Evolutionary conservation across 2,329 filamentous ascomycete genomes (phyloP).

Genomic region (Monilinia vaccinii-corymbosi): DNA sequence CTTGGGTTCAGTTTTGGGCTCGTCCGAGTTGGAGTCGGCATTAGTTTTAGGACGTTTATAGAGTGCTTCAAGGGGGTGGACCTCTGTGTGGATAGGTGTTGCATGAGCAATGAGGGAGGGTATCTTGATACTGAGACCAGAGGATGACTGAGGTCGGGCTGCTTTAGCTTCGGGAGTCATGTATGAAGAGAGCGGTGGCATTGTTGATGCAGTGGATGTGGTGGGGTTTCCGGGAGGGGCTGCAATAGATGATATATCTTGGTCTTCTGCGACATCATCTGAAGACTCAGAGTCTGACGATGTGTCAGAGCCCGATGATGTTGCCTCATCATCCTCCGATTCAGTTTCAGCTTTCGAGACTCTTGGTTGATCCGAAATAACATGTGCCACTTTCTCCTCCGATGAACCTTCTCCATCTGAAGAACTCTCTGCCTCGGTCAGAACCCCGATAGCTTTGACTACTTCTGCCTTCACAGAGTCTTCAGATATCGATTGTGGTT

Average conservation of each 20-base stretch:
- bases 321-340: neutral
- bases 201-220: slow-evolving; percentile 15
- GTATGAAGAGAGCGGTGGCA: slow-evolving; percentile 2
- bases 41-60: slow-evolving; percentile 63
- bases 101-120: slow-evolving; percentile 35
- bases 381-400: neutral
- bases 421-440: neutral
- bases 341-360: neutral
- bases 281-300: slow-evolving; percentile 21
- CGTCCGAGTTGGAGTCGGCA: slow-evolving; percentile 22
- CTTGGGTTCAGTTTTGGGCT: slow-evolving; percentile 29
- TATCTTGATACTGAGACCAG: slow-evolving; percentile 44
- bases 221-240: slow-evolving; percentile 11
- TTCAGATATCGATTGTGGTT: neutral
- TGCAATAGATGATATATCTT: slow-evolving; percentile 6
- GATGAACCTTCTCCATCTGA: neutral
- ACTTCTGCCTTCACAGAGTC: neutral
- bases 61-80: slow-evolving; percentile 85
- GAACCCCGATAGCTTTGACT: neutral
- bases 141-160: slow-evolving; percentile 34
- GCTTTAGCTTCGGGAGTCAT: slow-evolving; percentile 1
- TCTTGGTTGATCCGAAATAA: neutral
- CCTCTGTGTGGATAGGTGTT: slow-evolving; percentile 32
- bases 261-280: slow-evolving; percentile 3
- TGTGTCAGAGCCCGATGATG: slow-evolving; percentile 12